A percentile compares a stretch with the other conserved stretches of the same genome.
phyloP scores from a whole-genome alignment of 192 early-diverging fungal species.

The Coemansia sp. region DNA sequence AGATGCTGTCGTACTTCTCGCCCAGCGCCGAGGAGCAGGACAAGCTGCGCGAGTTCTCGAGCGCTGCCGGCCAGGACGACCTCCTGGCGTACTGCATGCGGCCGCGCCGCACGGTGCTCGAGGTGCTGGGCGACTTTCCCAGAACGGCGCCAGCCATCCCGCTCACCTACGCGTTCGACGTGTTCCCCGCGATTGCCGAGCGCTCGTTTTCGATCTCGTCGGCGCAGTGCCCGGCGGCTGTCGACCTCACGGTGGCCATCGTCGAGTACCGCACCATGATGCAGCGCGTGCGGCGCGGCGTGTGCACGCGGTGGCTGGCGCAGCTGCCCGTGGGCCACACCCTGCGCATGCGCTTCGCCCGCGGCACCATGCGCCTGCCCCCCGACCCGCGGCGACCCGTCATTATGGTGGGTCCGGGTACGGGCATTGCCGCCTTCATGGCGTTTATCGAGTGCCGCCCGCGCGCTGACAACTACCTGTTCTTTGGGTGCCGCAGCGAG shows the following conservation, averaged over 20 bases:
- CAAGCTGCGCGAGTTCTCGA: slow-evolving; percentile 78
- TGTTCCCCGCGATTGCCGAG: slow-evolving; percentile 78
- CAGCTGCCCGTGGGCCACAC: slow-evolving; percentile 20
- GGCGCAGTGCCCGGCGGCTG: slow-evolving; percentile 26
- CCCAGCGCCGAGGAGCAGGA: slow-evolving; percentile 66
- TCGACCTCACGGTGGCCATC: slow-evolving; percentile 83
- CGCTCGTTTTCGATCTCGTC: slow-evolving; percentile 89
- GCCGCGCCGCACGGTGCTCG: slow-evolving; percentile 74
- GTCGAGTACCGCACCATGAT: slow-evolving; percentile 85
- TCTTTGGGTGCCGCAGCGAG: slow-evolving; percentile 80
- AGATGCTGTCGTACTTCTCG: slow-evolving; percentile 81
- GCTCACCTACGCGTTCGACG: slow-evolving; percentile 77
- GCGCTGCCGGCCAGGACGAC: slow-evolving; percentile 82
- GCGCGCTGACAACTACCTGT: slow-evolving; percentile 62
- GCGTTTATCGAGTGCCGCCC: slow-evolving; percentile 67
- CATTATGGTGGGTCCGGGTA: slow-evolving; percentile 84
- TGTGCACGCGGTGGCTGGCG: slow-evolving; percentile 80
- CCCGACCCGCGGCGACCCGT: slow-evolving; percentile 44
- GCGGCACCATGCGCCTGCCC: slow-evolving; percentile 71
- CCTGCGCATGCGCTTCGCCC: slow-evolving; percentile 54
- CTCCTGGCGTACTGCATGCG: slow-evolving; percentile 85
- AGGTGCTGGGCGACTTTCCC: slow-evolving; percentile 84
- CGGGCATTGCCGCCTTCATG: slow-evolving; percentile 92
- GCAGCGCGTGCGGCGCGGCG: slow-evolving; percentile 68
- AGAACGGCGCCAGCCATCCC: slow-evolving; percentile 62